These are phyloP conservation scores for Colletotrichum simmondsii DNA, from an alignment of 2,329 filamentous ascomycete genomes.

Conservation along the genomic window DNA sequence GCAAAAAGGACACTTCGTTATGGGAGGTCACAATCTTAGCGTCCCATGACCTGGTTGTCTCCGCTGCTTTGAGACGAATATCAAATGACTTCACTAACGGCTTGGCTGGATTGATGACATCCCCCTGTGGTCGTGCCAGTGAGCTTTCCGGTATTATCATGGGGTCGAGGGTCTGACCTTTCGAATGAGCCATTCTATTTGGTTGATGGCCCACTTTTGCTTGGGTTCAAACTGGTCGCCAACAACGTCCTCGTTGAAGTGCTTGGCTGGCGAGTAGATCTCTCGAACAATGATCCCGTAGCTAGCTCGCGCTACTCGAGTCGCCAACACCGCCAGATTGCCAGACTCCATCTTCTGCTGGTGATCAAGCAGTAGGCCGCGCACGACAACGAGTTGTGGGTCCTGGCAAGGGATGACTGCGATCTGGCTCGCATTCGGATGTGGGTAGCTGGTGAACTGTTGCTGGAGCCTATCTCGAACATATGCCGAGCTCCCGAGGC, in stretches of 20 bases:
- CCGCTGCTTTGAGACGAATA: slow-evolving; percentile 45
- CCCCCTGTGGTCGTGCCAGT: slow-evolving; percentile 39
- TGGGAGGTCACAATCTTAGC: slow-evolving; percentile 52
- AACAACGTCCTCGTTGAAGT: slow-evolving; percentile 48
- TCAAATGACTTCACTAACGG: slow-evolving; percentile 48
- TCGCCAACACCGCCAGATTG: slow-evolving; percentile 53
- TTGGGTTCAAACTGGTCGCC: slow-evolving; percentile 45
- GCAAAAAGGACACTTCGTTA: slow-evolving; percentile 48
- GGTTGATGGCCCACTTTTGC: slow-evolving; percentile 51
- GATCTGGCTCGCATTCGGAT: slow-evolving; percentile 48
- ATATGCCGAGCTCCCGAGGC: slow-evolving; percentile 57
- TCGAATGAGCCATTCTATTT: slow-evolving; percentile 55
- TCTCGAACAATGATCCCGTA: slow-evolving; percentile 54
- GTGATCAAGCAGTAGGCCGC: slow-evolving; percentile 62
- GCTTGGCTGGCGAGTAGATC: slow-evolving; percentile 47
- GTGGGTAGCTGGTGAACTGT: slow-evolving; percentile 44
- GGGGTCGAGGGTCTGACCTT: slow-evolving; percentile 41
- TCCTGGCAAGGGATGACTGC: slow-evolving; percentile 58
- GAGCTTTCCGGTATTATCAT: too few species aligned
- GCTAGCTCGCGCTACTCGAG: slow-evolving; percentile 53
- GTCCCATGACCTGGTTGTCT: slow-evolving; percentile 49
- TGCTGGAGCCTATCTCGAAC: slow-evolving; percentile 54
- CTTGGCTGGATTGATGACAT: slow-evolving; percentile 48
- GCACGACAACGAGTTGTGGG: slow-evolving; percentile 65
- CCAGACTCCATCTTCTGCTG: slow-evolving; percentile 57